Base-by-base conservation (phyloP, 1,284 basidiomycete species). In the Quambalaria eucalypti region DNA sequence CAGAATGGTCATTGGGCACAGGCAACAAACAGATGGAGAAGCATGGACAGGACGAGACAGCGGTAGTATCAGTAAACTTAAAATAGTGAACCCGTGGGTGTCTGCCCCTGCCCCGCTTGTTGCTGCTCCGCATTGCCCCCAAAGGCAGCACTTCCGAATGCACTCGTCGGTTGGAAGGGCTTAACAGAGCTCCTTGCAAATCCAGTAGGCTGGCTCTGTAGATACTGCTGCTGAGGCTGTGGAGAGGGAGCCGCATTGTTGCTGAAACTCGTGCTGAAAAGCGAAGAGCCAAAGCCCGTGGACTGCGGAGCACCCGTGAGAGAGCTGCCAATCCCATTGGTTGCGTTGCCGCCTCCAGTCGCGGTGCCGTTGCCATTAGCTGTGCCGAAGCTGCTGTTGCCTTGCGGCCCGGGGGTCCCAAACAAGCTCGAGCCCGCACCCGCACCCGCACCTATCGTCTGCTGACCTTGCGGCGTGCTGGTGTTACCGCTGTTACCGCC, bases 121-220 rank as follows among this genome's bases (percentile, higher is more conserved):
- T 48, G 42, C 25, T 50, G 44, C 29, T 38, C 23, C 23, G 14
- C 23, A 3, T 14, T 5, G 29, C 28, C 12, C 6, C 52, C 51
- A 33, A 57, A 57, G 31, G 56, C 19, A n/a, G 28, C 44, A 42
- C 59, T 58, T 12, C 72, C 72, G 52, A 74, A 74, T 10, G 62
- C 60, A 23, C 55, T 60, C 4, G 68, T 62, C 0, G 72, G 72
- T 50, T 72, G 64, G 62, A 74, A 74, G 1, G 71, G 72, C 51
- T 69, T 70, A 26, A 74, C 57, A 2, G 44, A 53, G 2, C 62
- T 65, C 1, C 66, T 64, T 3, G 53, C 60, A 9, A 67, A 64
- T 0, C 67, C 68, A 4, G 66, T 69, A 7, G 64, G 55, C 50
- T 69, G 68, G 8, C 65, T 53, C 28, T 60, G 55, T 2, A 69